Evolutionary conservation across 306 rosid genomes (phyloP), one percentile per base, ranked within the genome.

Genomic region (Dryas drummondii): DNA sequence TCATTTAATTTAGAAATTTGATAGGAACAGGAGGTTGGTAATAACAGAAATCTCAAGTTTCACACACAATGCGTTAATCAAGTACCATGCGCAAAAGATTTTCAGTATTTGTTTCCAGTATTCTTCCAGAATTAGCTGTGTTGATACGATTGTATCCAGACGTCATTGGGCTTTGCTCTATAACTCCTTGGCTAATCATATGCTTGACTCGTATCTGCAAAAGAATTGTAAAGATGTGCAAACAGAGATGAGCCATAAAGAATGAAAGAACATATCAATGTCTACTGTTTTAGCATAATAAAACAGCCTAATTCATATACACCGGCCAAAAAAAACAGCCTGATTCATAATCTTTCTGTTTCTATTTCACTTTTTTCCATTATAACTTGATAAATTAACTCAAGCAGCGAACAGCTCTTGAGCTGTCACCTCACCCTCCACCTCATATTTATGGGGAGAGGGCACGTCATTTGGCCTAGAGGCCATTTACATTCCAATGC

Each of bases 11-110:
- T 60, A 77, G 60, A 66, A 46, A 22, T 74, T 49, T 11, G 15
- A 27, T n/a, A 55, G 7, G 32, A 40, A 62, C 9, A 71, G 14
- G 48, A 45, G 9, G 26, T 14, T 62, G 22, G 62, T 72, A 64
- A 41, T 49, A 61, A 64, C 60, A 74, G 17, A 66, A 78, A 67
- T 52, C 68, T 50, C 40, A 64, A 75, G 49, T 62, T 67, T 49
- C n/a, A 45, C 62, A 74, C 64, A 60, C 11, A 11, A 69, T 57
- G 58, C 66, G 40, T 53, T 53, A 56, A 79, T 62, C 62, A 73
- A 37, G 74, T 86, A 94, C 99, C 99, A 94, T 94, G 73, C 88
- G 82, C 91, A 88, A 74, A 75, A 94, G 96, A 81, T 94, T 94
- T 81, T 87, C 97, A 4, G 93, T 87, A 85, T 94, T 91, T 7